Evolutionary conservation across 257 asterid species (phyloP).

Genomic region (Nemophila menziesii): DNA sequence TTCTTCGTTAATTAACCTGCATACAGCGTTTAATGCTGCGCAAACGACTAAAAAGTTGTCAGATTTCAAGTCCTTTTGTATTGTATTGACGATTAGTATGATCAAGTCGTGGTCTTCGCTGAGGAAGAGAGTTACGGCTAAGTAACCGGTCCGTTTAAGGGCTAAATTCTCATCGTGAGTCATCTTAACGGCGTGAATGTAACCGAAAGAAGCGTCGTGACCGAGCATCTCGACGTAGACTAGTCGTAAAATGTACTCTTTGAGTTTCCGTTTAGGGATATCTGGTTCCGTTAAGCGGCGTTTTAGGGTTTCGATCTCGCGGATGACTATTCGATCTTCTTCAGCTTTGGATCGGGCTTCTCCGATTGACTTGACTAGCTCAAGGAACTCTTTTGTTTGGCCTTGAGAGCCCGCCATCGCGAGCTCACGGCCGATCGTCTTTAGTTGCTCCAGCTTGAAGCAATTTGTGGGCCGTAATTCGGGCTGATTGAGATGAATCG

Average conservation of each 20-base stretch:
- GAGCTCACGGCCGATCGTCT: constrained; percentile 93
- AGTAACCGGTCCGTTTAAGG: constrained; percentile 74
- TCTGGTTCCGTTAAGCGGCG: constrained; percentile 56
- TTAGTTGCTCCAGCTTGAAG: constrained; percentile 72
- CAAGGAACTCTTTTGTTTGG: constrained; percentile 85
- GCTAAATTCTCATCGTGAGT: constrained; percentile 77
- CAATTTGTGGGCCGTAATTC: not conserved
- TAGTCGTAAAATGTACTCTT: constrained; percentile 74
- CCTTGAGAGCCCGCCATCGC: constrained; percentile 88
- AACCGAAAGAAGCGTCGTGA: constrained; percentile 92
- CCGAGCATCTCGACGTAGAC: constrained; percentile 93
- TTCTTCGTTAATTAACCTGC: constrained; percentile 92
- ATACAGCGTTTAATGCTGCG: constrained; percentile 80
- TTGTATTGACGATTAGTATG: constrained; percentile 84
- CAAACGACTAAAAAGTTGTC: constrained; percentile 82
- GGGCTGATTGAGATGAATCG: not conserved
- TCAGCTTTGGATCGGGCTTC: constrained; percentile 96
- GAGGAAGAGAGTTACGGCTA: constrained; percentile 80
- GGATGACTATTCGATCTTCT: constrained; percentile 85
- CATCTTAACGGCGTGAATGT: constrained; percentile 95
- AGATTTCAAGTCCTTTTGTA: constrained; percentile 94
- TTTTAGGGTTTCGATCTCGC: constrained; percentile 81
- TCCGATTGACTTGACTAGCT: constrained; percentile 88
- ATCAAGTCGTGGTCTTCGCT: constrained; percentile 96
- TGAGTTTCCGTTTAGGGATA: constrained; percentile 76